These are phyloP conservation scores for Achlya hypogyna DNA, from an alignment of 352 stramenopile genomes.

Conservation along the genomic window DNA sequence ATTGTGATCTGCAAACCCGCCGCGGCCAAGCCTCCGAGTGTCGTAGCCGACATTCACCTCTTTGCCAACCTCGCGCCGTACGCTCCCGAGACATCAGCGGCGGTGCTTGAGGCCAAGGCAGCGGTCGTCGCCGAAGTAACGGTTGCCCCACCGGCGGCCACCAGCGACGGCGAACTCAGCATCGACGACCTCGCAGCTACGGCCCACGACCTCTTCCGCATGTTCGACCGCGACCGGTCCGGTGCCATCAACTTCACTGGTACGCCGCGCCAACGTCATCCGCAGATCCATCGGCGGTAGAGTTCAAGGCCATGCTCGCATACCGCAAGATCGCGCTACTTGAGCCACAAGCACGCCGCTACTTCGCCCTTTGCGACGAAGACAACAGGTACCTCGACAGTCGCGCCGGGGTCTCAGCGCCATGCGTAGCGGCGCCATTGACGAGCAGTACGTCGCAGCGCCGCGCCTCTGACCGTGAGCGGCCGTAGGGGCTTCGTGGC, in stretches of 20 bases:
- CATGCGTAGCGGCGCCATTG: constrained; percentile 4
- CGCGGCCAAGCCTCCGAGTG: constrained; percentile 39
- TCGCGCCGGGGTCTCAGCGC: neutral
- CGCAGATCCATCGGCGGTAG: constrained; percentile 21
- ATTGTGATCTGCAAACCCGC: constrained; percentile 54
- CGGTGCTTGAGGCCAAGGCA: constrained; percentile 32
- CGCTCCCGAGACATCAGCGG: constrained; percentile 30
- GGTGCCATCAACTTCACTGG: constrained; percentile 70
- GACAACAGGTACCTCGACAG: constrained; percentile 46
- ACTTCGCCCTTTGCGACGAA: constrained; percentile 62
- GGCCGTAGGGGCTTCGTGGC: constrained; percentile 71
- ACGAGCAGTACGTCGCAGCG: constrained; percentile 6
- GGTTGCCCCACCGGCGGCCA: neutral
- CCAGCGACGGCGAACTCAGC: constrained; percentile 28
- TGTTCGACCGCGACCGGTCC: constrained; percentile 68
- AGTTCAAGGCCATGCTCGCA: constrained; percentile 71
- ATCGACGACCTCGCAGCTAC: constrained; percentile 35
- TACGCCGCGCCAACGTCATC: constrained; percentile 17
- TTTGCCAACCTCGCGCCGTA: constrained; percentile 53
- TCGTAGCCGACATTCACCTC: constrained; percentile 37
- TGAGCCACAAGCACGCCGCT: constrained; percentile 54
- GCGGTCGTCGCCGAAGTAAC: constrained; percentile 7
- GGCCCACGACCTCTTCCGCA: constrained; percentile 47
- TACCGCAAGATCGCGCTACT: constrained; percentile 57
- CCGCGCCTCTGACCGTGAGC: neutral